Conservation (phyloP, 192 early-diverging fungal genomes). For the Entomortierella chlamydospora region DNA sequence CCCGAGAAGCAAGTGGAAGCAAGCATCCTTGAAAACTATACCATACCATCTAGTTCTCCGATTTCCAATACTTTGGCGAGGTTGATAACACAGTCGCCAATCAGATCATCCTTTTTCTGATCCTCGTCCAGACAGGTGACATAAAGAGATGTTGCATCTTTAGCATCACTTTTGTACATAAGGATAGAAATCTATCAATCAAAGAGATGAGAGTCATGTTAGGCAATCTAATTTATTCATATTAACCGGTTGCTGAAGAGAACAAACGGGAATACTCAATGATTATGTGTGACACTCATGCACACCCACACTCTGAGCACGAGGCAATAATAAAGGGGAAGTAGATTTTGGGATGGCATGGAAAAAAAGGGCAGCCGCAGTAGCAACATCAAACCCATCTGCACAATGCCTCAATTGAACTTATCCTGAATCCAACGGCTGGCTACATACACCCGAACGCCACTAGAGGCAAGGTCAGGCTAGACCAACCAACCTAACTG, state of each 20-base stretch:
- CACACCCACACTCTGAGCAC: slow-evolving; percentile 1
- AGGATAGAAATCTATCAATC: slow-evolving; percentile 55
- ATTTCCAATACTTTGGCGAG: slow-evolving; percentile 60
- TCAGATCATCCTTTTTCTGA: slow-evolving; percentile 61
- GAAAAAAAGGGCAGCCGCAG: neutral
- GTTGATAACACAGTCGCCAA: slow-evolving; percentile 64
- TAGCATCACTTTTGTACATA: slow-evolving; percentile 58
- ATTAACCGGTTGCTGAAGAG: too few relatives aligned
- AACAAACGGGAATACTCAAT: too few relatives aligned
- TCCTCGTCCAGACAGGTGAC: slow-evolving; percentile 65
- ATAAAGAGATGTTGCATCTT: slow-evolving; percentile 48
- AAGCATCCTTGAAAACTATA: too few relatives aligned
- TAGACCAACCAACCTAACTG: too few relatives aligned
- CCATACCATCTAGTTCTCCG: slow-evolving; percentile 65
- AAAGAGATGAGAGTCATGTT: neutral
- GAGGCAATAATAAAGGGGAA: slow-evolving; percentile 5
- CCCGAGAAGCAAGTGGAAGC: neutral
- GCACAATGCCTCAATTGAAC: neutral
- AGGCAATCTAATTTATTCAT: neutral
- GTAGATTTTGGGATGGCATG: too few relatives aligned
- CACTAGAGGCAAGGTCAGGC: too few relatives aligned
- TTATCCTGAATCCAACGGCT: neutral
- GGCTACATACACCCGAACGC: too few relatives aligned
- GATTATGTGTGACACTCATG: neutral
- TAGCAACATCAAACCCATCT: neutral